Conservation (phyloP, 2,329 filamentous ascomycete species). For the Aureobasidium vineae region DNA sequence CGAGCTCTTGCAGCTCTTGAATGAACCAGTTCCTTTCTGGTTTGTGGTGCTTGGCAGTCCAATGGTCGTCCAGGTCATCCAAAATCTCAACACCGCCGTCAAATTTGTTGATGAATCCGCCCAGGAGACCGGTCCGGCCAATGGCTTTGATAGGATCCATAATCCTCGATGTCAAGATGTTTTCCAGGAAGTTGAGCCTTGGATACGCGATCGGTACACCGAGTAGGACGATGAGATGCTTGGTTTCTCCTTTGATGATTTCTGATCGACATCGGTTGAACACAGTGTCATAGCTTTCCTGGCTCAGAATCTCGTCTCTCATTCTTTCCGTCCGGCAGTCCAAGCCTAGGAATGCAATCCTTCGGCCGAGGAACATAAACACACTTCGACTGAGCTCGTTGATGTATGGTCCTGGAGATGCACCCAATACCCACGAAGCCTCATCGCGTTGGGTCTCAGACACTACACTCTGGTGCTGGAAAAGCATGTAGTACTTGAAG, state of each 20-base stretch:
- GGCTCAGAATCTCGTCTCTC: slow-evolving; percentile 73
- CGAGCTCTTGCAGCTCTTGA: slow-evolving; percentile 88
- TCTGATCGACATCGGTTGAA: slow-evolving; percentile 84
- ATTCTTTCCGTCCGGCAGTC: slow-evolving; percentile 91
- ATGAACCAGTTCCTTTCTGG: slow-evolving; percentile 81
- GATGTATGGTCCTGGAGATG: slow-evolving; percentile 83
- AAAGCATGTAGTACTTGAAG: slow-evolving; percentile 98
- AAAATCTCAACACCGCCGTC: slow-evolving; percentile 89
- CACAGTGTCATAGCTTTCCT: slow-evolving; percentile 79
- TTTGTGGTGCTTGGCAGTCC: slow-evolving; percentile 96
- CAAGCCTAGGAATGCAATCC: slow-evolving; percentile 77
- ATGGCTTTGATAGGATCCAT: slow-evolving; percentile 90
- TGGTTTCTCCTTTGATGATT: slow-evolving; percentile 77
- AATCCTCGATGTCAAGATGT: slow-evolving; percentile 72
- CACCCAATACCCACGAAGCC: slow-evolving; percentile 86
- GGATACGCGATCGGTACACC: slow-evolving; percentile 62
- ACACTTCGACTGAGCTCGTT: slow-evolving; percentile 78
- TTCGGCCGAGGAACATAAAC: slow-evolving; percentile 78
- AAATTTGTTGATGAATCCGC: slow-evolving; percentile 79
- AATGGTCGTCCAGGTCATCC: slow-evolving; percentile 93
- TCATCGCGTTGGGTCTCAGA: slow-evolving; percentile 80
- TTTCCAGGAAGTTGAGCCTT: slow-evolving; percentile 58
- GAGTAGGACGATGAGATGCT: slow-evolving; percentile 83
- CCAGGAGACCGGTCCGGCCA: slow-evolving; percentile 75
- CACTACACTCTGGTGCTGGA: slow-evolving; percentile 88